Base-by-base conservation (phyloP, 1,284 basidiomycete genomes). In the Apiotrichum porosum region DNA sequence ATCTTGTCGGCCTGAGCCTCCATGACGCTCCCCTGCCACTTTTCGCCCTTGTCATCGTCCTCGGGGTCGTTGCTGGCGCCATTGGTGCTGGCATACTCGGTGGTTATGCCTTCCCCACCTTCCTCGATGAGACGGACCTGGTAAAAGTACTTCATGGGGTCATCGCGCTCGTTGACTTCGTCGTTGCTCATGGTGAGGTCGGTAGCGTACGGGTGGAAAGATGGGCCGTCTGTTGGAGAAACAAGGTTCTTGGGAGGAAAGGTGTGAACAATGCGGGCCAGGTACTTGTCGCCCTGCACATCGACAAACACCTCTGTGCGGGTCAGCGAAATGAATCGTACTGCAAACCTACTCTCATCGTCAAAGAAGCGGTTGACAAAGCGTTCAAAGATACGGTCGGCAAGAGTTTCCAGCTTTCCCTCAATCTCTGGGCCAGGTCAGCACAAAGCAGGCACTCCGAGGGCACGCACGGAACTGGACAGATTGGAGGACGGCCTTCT, bases 281-380 rank as follows among this genome's bases (percentile, higher is more conserved):
- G 81, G 58, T 72, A 87, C 81, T 86, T 89, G 71, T 84, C 83
- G 24, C 86, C 86, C 56, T 84, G 77, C 10, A 92, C 76, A 65
- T 93, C 88, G 45, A 93, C 83, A 54, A 88, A 81, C 35, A 92
- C 81, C 71, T 81, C 89, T 93, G 64, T 21, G 58, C 43, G 49
- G 23, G 65, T 53, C 34, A 64, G 50, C 59, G 61, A 13, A 19
- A 23, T 14, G 36, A 5, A 3, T 34, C 51, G 15, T 10, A n/a
- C 17, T 19, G 15, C 31, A 5, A 35, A 82, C 87, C 56, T 64
- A 91, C 89, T 84, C 75, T 98, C 94, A 56, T 83, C 84, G 39
- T 81, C 77, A 69, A 91, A 98, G 75, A 92, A 98, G 31, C 94
- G 82, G 75, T 97, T 85, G 62, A 91, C 89, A 79, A 92, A 97